phyloP scores from a whole-genome alignment of 2,329 filamentous ascomycete species.

The Ceratocystiopsis sp. region DNA sequence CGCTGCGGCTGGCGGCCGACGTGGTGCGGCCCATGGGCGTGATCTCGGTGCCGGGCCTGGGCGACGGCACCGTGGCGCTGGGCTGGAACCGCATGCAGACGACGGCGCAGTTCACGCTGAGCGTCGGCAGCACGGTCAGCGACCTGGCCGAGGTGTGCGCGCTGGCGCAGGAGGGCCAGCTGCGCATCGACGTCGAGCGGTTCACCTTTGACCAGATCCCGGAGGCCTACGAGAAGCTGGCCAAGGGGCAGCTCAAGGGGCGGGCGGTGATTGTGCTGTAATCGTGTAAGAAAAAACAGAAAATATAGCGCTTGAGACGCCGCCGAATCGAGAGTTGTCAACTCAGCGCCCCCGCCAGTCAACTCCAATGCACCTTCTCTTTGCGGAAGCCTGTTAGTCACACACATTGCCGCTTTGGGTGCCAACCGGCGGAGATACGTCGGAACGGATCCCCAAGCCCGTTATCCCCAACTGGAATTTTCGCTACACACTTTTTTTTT shows the following conservation, averaged over 20 bases:
- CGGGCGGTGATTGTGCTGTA: too few species aligned
- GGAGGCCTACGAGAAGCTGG: slow-evolving; percentile 1
- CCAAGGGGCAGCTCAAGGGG: not conserved
- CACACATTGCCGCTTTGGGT: too few species aligned
- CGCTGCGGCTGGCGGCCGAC: slow-evolving; percentile 1
- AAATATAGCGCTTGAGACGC: too few species aligned
- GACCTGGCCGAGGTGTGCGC: slow-evolving; percentile 2
- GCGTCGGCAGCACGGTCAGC: not conserved
- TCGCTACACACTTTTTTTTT: too few species aligned
- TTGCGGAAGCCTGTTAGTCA: too few species aligned
- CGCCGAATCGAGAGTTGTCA: too few species aligned
- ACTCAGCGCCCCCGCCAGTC: too few species aligned
- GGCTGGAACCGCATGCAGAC: slow-evolving; percentile 3
- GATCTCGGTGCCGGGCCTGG: not conserved
- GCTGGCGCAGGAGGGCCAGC: slow-evolving; percentile 1
- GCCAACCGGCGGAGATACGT: too few species aligned
- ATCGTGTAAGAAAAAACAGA: too few species aligned
- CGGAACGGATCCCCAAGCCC: too few species aligned
- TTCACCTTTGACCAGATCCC: slow-evolving; percentile 2
- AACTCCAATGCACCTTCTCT: too few species aligned
- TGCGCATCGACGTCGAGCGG: slow-evolving; percentile 1
- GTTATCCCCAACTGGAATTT: too few species aligned
- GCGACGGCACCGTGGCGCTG: slow-evolving; percentile 1
- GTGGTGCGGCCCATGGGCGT: not conserved
- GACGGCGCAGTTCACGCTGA: slow-evolving; percentile 1